Conservation (phyloP, 805 yeast genomes). For the Cyberlindnera mississippiensis region DNA sequence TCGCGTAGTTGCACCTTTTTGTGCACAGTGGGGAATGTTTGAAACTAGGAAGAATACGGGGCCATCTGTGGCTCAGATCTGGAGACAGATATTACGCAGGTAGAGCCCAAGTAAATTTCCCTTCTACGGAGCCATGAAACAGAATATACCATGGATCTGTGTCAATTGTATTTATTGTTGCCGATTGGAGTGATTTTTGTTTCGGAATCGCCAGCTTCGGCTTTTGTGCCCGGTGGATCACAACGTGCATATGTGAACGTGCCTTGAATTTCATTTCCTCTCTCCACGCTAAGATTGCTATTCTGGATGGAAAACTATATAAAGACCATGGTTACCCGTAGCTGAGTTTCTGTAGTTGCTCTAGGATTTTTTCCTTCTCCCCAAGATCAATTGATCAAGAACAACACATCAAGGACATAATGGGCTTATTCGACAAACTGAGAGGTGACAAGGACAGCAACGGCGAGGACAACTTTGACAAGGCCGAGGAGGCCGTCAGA, state of each 20-base stretch:
- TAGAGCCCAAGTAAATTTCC: too few species aligned
- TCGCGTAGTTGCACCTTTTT: neutral
- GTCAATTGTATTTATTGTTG: too few species aligned
- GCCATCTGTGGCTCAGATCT: neutral
- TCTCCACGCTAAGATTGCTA: neutral
- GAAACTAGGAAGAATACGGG: neutral
- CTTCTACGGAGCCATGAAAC: too few species aligned
- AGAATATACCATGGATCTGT: too few species aligned
- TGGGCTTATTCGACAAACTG: constrained; percentile 8
- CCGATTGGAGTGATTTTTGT: too few species aligned
- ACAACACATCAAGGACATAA: neutral
- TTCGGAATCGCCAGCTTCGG: too few species aligned
- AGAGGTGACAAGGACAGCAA: constrained; percentile 8
- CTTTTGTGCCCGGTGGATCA: too few species aligned
- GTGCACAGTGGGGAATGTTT: neutral
- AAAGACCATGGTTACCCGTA: constrained; percentile 1
- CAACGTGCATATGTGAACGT: neutral
- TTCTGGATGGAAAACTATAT: neutral
- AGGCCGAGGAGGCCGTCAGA: constrained; percentile 5
- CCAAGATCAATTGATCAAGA: constrained; percentile 1
- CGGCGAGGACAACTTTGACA: constrained; percentile 12
- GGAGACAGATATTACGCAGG: too few species aligned
- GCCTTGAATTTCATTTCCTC: neutral
- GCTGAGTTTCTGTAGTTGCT: neutral
- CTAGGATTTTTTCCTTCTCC: neutral